Conservation (phyloP, 2,329 filamentous ascomycete genomes). For the Chaetomium olivaceum region DNA sequence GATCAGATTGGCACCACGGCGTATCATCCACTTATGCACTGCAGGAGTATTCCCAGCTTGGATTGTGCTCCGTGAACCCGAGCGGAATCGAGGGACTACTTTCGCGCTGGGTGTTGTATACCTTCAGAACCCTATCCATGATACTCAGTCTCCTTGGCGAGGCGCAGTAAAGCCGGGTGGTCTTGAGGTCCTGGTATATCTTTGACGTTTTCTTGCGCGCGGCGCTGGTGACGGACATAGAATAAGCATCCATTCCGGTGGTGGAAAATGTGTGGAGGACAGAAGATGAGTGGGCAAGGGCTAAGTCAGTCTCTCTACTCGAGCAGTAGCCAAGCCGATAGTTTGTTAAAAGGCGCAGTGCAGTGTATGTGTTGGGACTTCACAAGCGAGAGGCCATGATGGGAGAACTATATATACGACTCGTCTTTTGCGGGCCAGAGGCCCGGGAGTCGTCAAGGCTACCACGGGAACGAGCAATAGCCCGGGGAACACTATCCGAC, state of each 20-base stretch:
- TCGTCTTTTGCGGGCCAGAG: neutral
- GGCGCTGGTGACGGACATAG: constrained; percentile 33
- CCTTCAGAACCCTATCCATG: constrained; percentile 29
- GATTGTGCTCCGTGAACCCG: neutral
- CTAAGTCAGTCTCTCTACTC: neutral
- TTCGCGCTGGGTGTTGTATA: constrained; percentile 14
- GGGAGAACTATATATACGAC: neutral
- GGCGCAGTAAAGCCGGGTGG: constrained; percentile 15
- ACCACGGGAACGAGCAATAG: neutral
- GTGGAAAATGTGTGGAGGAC: neutral
- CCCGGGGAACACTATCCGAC: neutral
- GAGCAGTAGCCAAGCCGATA: neutral
- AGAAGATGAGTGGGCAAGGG: neutral
- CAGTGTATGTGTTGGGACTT: neutral
- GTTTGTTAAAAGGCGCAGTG: neutral
- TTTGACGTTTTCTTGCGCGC: constrained; percentile 27
- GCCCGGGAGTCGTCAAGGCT: neutral
- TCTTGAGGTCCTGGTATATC: constrained; percentile 32
- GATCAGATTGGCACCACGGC: neutral
- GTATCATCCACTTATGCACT: neutral
- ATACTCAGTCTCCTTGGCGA: constrained; percentile 23
- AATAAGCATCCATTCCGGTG: constrained; percentile 33
- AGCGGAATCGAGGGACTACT: neutral
- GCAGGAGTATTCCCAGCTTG: neutral
- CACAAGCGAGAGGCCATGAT: constrained; percentile 1